Conservation (phyloP, 768 basidiomycete genomes). For the Suillus subaureus region DNA sequence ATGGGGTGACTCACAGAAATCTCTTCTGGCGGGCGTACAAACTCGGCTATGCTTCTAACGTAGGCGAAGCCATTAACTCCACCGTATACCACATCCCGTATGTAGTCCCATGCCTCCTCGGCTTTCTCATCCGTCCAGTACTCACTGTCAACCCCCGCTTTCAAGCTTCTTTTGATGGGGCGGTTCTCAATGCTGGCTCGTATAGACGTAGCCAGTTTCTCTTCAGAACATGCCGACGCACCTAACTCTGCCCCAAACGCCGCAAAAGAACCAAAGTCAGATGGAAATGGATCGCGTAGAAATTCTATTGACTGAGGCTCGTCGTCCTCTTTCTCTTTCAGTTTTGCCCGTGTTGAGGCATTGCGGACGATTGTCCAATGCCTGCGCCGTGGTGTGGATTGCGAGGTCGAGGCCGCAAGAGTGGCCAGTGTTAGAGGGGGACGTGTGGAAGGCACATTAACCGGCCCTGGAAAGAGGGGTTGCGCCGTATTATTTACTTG, state of each 20-base stretch:
- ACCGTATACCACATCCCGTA: slow-evolving; percentile 78
- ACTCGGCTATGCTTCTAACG: slow-evolving; percentile 75
- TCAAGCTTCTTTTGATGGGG: slow-evolving; percentile 19
- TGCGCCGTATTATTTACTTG: slow-evolving; percentile 25
- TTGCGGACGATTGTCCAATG: slow-evolving; percentile 68
- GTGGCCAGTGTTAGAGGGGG: slow-evolving; percentile 21
- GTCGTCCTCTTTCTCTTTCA: slow-evolving; percentile 52
- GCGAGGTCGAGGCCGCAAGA: slow-evolving; percentile 13
- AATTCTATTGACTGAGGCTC: slow-evolving; percentile 42
- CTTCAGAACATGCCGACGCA: slow-evolving; percentile 37
- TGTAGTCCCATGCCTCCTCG: slow-evolving; percentile 61
- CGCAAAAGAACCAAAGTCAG: slow-evolving; percentile 68
- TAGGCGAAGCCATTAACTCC: slow-evolving; percentile 79
- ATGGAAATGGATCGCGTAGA: slow-evolving; percentile 53
- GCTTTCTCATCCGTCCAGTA: slow-evolving; percentile 56
- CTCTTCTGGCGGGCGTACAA: slow-evolving; percentile 43
- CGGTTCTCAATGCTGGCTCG: slow-evolving; percentile 38
- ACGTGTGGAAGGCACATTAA: slow-evolving; percentile 27
- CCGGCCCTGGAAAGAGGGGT: slow-evolving; percentile 28
- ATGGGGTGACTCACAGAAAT: background rate
- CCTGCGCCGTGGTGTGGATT: slow-evolving; percentile 38
- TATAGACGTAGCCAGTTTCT: slow-evolving; percentile 36
- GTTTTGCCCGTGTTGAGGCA: slow-evolving; percentile 46
- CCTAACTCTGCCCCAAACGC: slow-evolving; percentile 41
- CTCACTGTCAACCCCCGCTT: slow-evolving; percentile 20